phyloP scores from a whole-genome alignment of 148 eudicot species.

The Cornus florida region DNA sequence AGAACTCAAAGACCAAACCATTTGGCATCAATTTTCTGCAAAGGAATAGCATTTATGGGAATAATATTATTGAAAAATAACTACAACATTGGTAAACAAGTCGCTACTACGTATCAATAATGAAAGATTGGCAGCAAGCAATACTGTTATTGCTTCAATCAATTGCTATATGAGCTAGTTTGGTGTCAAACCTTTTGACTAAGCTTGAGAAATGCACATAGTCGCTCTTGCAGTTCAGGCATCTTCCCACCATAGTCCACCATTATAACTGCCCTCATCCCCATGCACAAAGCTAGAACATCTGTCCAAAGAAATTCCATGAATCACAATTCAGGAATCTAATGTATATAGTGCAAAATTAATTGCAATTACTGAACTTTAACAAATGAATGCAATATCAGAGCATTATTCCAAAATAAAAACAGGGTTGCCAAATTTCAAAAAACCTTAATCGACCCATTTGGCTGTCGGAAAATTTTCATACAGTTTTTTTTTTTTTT shows the following conservation, averaged over 20 bases:
- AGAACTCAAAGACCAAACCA: neutral
- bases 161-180: neutral
- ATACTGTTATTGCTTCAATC: neutral
- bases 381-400: neutral
- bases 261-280: conserved; percentile 94
- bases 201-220: conserved; percentile 52
- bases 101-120: neutral
- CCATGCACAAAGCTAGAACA: conserved; percentile 75
- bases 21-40: neutral
- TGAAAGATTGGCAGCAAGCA: neutral
- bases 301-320: conserved; percentile 37
- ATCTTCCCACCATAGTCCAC: conserved; percentile 98
- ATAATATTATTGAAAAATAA: neutral
- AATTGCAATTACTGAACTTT: neutral
- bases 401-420: neutral
- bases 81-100: neutral
- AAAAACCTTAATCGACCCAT: neutral
- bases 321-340: neutral
- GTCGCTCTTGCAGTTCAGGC: conserved; percentile 77
- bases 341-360: neutral
- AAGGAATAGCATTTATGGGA: neutral
- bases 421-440: neutral
- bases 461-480: neutral
- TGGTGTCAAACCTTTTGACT: conserved; percentile 56
- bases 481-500: too few relatives aligned